Conservation (phyloP, 1,139 yeast species). For the Blastobotrys arbuscula region DNA sequence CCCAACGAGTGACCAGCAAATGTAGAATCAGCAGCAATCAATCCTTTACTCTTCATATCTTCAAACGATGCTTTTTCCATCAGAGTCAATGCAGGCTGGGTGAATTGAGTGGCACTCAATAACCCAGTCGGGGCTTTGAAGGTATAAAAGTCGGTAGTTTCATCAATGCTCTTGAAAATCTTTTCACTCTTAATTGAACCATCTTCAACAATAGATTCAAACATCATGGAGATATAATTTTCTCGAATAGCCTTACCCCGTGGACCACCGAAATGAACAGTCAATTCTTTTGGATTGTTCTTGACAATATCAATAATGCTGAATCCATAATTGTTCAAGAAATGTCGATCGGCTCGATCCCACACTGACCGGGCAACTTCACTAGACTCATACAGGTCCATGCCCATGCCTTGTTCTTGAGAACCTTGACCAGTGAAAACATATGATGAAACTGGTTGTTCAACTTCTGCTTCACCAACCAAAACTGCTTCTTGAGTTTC, state of each 20-base stretch:
- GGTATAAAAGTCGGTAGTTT: slow-evolving; percentile 75
- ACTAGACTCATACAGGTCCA: slow-evolving; percentile 90
- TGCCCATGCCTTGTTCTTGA: slow-evolving; percentile 99
- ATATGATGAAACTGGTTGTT: slow-evolving; percentile 93
- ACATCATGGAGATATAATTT: slow-evolving; percentile 94
- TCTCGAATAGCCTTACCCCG: slow-evolving; percentile 93
- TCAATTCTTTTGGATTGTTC: slow-evolving; percentile 92
- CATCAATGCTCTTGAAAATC: slow-evolving; percentile 88
- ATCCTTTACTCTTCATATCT: slow-evolving; percentile 93
- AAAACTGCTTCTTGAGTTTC: slow-evolving; percentile 68
- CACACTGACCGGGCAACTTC: slow-evolving; percentile 92
- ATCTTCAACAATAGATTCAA: slow-evolving; percentile 84
- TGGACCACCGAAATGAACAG: slow-evolving; percentile 96
- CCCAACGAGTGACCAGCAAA: slow-evolving; percentile 99
- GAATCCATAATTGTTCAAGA: slow-evolving; percentile 91
- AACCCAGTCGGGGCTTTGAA: slow-evolving; percentile 93
- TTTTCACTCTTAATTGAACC: slow-evolving; percentile 86
- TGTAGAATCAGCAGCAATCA: slow-evolving; percentile 87
- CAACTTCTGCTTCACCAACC: slow-evolving; percentile 96
- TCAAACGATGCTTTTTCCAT: slow-evolving; percentile 99
- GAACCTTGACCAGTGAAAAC: slow-evolving; percentile 99
- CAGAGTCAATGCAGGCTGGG: slow-evolving; percentile 97
- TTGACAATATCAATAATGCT: slow-evolving; percentile 91
- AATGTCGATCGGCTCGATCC: slow-evolving; percentile 96
- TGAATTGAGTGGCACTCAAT: slow-evolving; percentile 95